phyloP scores from a whole-genome alignment of 2,329 filamentous ascomycete genomes.

The Orbilia blumenaviensis region DNA sequence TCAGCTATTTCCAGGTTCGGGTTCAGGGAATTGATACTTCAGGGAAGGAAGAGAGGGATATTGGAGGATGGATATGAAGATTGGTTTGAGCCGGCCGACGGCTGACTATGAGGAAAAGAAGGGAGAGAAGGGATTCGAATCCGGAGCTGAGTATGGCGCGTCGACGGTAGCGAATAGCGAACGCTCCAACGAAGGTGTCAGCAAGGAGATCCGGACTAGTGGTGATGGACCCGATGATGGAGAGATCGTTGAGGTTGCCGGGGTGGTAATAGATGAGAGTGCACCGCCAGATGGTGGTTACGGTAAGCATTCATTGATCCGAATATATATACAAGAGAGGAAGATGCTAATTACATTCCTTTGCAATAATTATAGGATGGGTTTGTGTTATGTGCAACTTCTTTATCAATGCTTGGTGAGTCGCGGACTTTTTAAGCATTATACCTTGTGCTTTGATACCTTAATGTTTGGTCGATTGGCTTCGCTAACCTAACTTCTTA shows the following conservation, averaged over 20 bases:
- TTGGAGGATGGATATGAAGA: constrained; percentile 40
- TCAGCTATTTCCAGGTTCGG: not conserved
- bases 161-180: constrained; percentile 32
- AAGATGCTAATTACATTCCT: constrained; percentile 3
- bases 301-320: constrained; percentile 62
- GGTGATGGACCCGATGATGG: constrained; percentile 1
- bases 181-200: constrained; percentile 32
- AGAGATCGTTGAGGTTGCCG: constrained; percentile 29
- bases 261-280: constrained; percentile 41
- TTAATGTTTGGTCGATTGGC: not conserved
- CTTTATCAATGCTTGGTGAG: constrained; percentile 51
- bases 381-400: constrained; percentile 56
- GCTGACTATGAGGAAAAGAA: constrained; percentile 27
- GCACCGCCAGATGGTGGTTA: constrained; percentile 71
- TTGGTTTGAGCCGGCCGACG: constrained; percentile 10
- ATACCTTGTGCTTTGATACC: too few species aligned
- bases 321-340: not conserved
- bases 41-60: not conserved
- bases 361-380: constrained; percentile 22
- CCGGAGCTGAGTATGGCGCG: constrained; percentile 12
- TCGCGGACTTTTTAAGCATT: not conserved
- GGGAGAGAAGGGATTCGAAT: constrained; percentile 24
- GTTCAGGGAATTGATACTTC: not conserved
- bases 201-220: constrained; percentile 23
- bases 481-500: constrained; percentile 49